These are phyloP conservation scores for Paxillus involutus DNA, from an alignment of 768 basidiomycete species.

Conservation along the genomic window DNA sequence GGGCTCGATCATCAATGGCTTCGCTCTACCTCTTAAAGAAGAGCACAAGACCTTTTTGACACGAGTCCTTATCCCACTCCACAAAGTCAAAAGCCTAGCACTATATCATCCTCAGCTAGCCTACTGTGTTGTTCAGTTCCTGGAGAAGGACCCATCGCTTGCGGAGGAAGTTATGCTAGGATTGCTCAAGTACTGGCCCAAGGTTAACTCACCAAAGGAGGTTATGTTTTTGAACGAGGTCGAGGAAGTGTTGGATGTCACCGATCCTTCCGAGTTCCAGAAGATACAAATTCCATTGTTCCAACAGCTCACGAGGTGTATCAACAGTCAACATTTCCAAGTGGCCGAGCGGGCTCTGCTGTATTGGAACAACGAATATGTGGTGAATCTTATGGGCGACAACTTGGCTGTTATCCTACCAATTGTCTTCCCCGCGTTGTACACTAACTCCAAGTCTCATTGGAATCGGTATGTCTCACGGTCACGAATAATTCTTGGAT, in stretches of 20 bases:
- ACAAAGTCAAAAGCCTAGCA: conserved; percentile 97
- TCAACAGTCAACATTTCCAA: conserved; percentile 99
- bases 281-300: conserved; percentile 94
- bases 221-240: conserved; percentile 99
- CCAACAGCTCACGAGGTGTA: conserved; percentile 92
- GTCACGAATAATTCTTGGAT: neutral
- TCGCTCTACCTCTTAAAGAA: conserved; percentile 95
- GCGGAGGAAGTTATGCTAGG: conserved; percentile 97
- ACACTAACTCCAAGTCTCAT: conserved; percentile 93
- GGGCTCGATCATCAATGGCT: conserved; percentile 99
- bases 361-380: conserved; percentile 99
- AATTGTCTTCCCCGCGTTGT: conserved; percentile 95
- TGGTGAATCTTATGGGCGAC: conserved; percentile 98
- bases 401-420: conserved; percentile 87
- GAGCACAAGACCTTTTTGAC: conserved; percentile 99
- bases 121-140: conserved; percentile 98
- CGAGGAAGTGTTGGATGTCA: conserved; percentile 97
- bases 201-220: conserved; percentile 98
- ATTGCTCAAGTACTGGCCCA: conserved; percentile 97
- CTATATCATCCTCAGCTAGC: conserved; percentile 99
- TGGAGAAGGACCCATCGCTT: conserved; percentile 91
- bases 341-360: conserved; percentile 95
- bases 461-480: conserved; percentile 86
- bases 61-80: conserved; percentile 89
- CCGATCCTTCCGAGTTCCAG: conserved; percentile 93